Evolutionary conservation across 2,329 filamentous ascomycete genomes (phyloP).

Genomic region (Phaeosphaeriaceae sp.): DNA sequence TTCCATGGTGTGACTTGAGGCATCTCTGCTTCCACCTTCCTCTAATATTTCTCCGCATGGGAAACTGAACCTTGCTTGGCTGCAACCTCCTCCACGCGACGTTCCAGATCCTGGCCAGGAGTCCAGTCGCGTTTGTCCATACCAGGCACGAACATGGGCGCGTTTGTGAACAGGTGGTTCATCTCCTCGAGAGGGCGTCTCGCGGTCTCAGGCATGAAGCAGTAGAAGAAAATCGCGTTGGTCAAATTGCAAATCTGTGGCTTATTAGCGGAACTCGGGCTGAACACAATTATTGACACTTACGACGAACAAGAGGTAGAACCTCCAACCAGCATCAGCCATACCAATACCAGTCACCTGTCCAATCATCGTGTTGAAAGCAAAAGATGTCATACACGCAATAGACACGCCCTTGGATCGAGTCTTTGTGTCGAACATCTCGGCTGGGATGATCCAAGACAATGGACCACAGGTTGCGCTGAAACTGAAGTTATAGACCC

Average conservation of each 20-base stretch:
- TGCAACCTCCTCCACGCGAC: slow-evolving; percentile 64
- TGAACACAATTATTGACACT: slow-evolving; percentile 19
- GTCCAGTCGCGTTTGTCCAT: slow-evolving; percentile 63
- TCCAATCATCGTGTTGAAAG: slow-evolving; percentile 80
- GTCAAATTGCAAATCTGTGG: slow-evolving; percentile 71
- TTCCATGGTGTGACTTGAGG: neutral
- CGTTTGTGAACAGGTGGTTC: slow-evolving; percentile 71
- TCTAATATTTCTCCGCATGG: slow-evolving; percentile 22
- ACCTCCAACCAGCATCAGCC: slow-evolving; percentile 61
- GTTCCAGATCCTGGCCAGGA: slow-evolving; percentile 64
- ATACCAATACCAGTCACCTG: slow-evolving; percentile 72
- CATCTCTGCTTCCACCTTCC: neutral
- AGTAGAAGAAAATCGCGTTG: slow-evolving; percentile 73
- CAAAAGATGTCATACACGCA: slow-evolving; percentile 75
- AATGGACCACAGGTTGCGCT: slow-evolving; percentile 74
- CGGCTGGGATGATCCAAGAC: slow-evolving; percentile 70
- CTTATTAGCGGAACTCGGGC: slow-evolving; percentile 2
- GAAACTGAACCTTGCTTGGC: slow-evolving; percentile 55
- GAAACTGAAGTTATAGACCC: slow-evolving; percentile 83
- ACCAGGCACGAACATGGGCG: slow-evolving; percentile 69
- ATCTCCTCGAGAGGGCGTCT: slow-evolving; percentile 72
- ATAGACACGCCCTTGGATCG: slow-evolving; percentile 78
- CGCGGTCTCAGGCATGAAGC: slow-evolving; percentile 71
- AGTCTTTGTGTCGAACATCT: slow-evolving; percentile 81
- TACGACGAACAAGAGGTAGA: slow-evolving; percentile 67